phyloP scores from a whole-genome alignment of 768 basidiomycete genomes.

The Boletellus ananiceps region DNA sequence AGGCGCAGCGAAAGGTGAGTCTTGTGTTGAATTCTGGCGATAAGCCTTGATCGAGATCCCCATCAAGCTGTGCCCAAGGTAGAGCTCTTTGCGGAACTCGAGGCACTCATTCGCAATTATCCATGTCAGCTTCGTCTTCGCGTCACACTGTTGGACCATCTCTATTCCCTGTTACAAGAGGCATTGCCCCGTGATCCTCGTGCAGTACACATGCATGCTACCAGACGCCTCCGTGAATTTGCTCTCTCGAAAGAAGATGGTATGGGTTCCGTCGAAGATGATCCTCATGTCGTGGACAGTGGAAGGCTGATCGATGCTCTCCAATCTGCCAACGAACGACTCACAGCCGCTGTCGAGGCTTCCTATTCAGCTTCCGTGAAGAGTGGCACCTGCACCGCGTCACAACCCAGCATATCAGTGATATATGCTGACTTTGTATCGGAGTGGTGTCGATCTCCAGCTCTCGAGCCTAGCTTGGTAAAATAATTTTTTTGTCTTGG shows the following conservation, averaged over 20 bases:
- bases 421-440: conserved; percentile 44
- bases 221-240: conserved; percentile 29
- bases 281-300: conserved; percentile 6
- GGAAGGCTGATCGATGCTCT: conserved; percentile 28
- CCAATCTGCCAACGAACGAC: conserved; percentile 30
- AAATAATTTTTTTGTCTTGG: conserved; percentile 5
- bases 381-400: conserved; percentile 10
- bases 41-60: conserved; percentile 6
- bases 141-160: conserved; percentile 37
- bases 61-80: conserved; percentile 37
- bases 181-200: conserved; percentile 35
- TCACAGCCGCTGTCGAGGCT: conserved; percentile 27
- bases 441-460: conserved; percentile 41
- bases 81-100: conserved; percentile 40
- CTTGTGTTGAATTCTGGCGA: conserved; percentile 12
- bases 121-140: conserved; percentile 40
- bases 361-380: conserved; percentile 11
- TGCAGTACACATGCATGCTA: conserved; percentile 38
- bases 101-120: conserved; percentile 39
- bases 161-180: conserved; percentile 39
- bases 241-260: conserved; percentile 23
- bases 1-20: conserved; percentile 67
- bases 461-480: conserved; percentile 31
- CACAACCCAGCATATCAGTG: conserved; percentile 28
- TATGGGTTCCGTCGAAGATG: conserved; percentile 6